phyloP scores from a whole-genome alignment of 169 alveolate genomes.

The Plasmodium relictum region DNA sequence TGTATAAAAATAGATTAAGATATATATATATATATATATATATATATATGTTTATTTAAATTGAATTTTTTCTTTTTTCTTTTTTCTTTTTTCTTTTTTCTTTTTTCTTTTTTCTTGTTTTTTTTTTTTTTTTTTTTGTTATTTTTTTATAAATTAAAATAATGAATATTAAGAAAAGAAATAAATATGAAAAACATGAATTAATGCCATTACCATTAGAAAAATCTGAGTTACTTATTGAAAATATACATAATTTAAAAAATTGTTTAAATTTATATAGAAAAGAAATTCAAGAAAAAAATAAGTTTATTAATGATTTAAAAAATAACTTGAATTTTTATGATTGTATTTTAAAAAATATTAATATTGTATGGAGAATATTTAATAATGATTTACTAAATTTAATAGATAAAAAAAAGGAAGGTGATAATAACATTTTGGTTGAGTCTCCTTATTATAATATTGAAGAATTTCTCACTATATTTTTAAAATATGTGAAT shows the following conservation, averaged over 20 bases:
- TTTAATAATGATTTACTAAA: constrained; percentile 51
- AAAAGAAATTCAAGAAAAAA: constrained; percentile 57
- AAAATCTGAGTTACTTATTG: constrained; percentile 56
- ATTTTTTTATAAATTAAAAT: not conserved
- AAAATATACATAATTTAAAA: constrained; percentile 41
- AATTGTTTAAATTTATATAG: constrained; percentile 52
- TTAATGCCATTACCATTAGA: constrained; percentile 58
- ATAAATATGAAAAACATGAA: constrained; percentile 36
- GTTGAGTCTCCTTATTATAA: constrained; percentile 39
- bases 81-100: not conserved
- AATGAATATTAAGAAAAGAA: constrained; percentile 66
- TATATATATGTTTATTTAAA: not conserved
- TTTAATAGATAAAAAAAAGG: not conserved
- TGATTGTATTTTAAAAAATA: constrained; percentile 32
- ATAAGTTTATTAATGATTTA: constrained; percentile 27
- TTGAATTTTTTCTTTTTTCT: not conserved
- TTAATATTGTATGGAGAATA: constrained; percentile 54
- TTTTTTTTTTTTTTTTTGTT: not conserved
- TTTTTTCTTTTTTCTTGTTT: not conserved
- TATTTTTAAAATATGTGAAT: constrained; percentile 52
- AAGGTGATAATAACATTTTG: not conserved
- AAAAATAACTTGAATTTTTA: constrained; percentile 20
- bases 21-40: not conserved
- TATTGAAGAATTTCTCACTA: constrained; percentile 10
- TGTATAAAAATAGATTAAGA: too few relatives aligned